Base-by-base conservation (phyloP, 345 rosid species). In the Lepidium africanum region DNA sequence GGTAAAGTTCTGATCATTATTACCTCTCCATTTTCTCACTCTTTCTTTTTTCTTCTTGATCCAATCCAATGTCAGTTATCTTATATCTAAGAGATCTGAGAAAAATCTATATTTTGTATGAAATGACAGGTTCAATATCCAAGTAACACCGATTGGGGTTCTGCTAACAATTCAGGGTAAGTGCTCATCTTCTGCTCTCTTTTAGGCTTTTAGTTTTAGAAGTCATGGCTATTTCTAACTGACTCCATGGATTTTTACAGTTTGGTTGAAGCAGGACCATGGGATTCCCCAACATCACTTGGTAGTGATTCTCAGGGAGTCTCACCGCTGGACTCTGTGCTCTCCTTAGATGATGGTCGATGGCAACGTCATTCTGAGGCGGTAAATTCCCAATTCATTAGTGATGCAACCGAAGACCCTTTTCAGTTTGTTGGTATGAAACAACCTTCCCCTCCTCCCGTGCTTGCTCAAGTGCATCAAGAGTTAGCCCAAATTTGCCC, bases 401-500 rank as follows among this genome's bases (percentile, higher is more conserved):
- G 66, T 71, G 96, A 85, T 63, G 83, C 77, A 65, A 81, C 72
- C 59, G 90, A 91, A 74, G 93, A 94, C 72, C 96, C 93, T 49
- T 89, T 91, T 59, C 90, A 82, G 77, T 84, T 82, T 78, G 91
- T 83, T 9, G 75, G 92, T 64, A 73, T 86, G 70, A 89, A 68
- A 77, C 99, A 94, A 79, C 97, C 96, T 54, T 38, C 84, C 48
- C 97, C 99, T 57, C 99, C 96, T 74, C 97, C 99, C 27, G 96
- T 94, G 79, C 92, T 91, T 74, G 93, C 96, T 59, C 80, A 85
- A 76, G 82, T 94, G 42, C 91, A 80, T 74, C 90, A 83, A 65
- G 85, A 79, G 1, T 21, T 27, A 21, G 70, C 96, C 72, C 84
- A 82, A 27, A 89, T 94, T 45, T 83, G 85, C 73, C 93, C 99